Conservation (phyloP, 1,284 basidiomycete species). For the Schizopora paradoxa region DNA sequence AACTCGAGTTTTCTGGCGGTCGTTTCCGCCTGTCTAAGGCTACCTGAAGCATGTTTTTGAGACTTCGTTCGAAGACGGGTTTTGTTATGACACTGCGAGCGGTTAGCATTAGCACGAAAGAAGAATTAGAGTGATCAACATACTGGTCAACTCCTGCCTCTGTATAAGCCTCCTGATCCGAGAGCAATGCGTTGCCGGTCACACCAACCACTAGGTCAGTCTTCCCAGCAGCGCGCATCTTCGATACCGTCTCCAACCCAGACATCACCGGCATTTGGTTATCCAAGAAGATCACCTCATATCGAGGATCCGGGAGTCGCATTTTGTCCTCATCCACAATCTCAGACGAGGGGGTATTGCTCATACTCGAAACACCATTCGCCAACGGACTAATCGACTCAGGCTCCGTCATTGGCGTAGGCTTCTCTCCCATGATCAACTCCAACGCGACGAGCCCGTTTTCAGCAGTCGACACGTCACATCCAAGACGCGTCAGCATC, state of each 20-base stretch:
- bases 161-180: constrained; percentile 71
- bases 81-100: constrained; percentile 55
- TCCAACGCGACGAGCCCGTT: constrained; percentile 81
- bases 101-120: constrained; percentile 6
- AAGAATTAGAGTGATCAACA: constrained; percentile 26
- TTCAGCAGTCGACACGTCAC: constrained; percentile 76
- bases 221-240: constrained; percentile 61
- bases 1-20: too few species aligned
- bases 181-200: constrained; percentile 63
- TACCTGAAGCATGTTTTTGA: constrained; percentile 46
- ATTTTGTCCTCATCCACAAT: constrained; percentile 1
- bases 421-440: constrained; percentile 49
- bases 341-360: neutral
- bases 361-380: too few species aligned
- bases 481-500: constrained; percentile 75
- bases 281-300: constrained; percentile 76
- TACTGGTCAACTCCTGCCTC: constrained; percentile 74
- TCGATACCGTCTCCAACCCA: constrained; percentile 66
- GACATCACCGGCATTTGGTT: constrained; percentile 86
- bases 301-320: constrained; percentile 28
- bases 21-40: constrained; percentile 47
- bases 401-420: constrained; percentile 29
- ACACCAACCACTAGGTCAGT: constrained; percentile 76
- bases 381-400: constrained; percentile 2
- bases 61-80: constrained; percentile 57